Conservation (phyloP, 805 yeast species). For the Spathaspora passalidarum region DNA sequence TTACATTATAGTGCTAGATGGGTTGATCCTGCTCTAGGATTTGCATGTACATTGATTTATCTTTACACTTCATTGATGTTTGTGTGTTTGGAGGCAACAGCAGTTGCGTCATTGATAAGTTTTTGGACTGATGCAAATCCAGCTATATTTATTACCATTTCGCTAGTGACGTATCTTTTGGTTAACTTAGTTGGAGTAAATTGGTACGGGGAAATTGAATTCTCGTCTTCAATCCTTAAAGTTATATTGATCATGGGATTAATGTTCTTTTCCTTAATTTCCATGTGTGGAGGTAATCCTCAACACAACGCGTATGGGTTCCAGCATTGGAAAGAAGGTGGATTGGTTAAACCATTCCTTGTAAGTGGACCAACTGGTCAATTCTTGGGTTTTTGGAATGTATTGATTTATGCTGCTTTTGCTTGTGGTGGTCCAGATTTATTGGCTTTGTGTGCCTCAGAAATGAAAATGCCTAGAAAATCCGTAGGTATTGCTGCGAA, state of each 20-base stretch:
- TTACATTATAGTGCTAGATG: slow-evolving; percentile 33
- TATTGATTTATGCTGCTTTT: slow-evolving; percentile 32
- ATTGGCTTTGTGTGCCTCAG: slow-evolving; percentile 34
- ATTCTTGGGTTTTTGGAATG: slow-evolving; percentile 34
- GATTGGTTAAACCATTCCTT: slow-evolving; percentile 25
- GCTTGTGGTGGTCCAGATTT: slow-evolving; percentile 37
- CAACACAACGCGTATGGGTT: slow-evolving; percentile 31
- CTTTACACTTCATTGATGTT: slow-evolving; percentile 34
- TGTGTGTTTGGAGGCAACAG: slow-evolving; percentile 30
- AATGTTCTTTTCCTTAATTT: slow-evolving; percentile 28
- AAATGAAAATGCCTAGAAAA: slow-evolving; percentile 42
- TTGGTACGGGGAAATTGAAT: slow-evolving; percentile 45
- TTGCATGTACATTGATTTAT: slow-evolving; percentile 30
- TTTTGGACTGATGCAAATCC: slow-evolving; percentile 33
- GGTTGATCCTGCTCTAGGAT: slow-evolving; percentile 36
- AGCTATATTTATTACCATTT: slow-evolving; percentile 29
- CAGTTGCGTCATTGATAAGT: slow-evolving; percentile 25
- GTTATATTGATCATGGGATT: slow-evolving; percentile 31
- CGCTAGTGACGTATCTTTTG: slow-evolving; percentile 22
- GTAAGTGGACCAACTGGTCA: slow-evolving; percentile 28
- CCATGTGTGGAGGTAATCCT: slow-evolving; percentile 42
- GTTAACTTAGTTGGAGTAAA: slow-evolving; percentile 32
- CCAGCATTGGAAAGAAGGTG: slow-evolving; percentile 33
- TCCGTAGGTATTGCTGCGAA: slow-evolving; percentile 31
- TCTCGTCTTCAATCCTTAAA: slow-evolving; percentile 30